Evolutionary conservation across 768 basidiomycete species (phyloP).

Genomic region (Amanita phalloides): DNA sequence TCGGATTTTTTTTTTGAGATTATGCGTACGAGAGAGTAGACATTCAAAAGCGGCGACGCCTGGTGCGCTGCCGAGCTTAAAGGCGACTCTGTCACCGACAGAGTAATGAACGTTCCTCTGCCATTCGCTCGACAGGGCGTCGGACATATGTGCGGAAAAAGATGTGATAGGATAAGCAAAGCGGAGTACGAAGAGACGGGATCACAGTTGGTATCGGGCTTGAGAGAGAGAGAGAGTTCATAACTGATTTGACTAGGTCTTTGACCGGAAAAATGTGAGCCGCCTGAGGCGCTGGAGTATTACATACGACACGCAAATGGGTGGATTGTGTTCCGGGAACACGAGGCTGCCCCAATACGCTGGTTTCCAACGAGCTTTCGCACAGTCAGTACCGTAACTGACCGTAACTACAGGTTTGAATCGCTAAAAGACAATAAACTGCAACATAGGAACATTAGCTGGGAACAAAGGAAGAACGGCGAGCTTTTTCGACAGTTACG

Average conservation of each 20-base stretch:
- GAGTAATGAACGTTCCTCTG: conserved; percentile 13
- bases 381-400: neutral
- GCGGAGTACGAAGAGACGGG: conserved; percentile 1
- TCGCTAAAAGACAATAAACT: neutral
- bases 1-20: neutral
- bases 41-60: conserved; percentile 25
- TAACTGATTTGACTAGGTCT: neutral
- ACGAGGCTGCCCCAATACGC: neutral
- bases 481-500: too few relatives aligned
- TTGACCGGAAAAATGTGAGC: neutral
- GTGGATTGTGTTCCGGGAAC: conserved; percentile 1
- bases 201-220: neutral
- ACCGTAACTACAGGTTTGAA: neutral
- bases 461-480: neutral
- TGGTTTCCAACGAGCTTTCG: neutral
- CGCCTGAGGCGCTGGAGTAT: neutral
- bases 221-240: neutral
- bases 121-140: conserved; percentile 23
- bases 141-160: conserved; percentile 8
- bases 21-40: conserved; percentile 15
- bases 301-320: neutral
- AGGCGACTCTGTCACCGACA: conserved; percentile 20
- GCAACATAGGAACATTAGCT: neutral
- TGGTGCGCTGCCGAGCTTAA: conserved; percentile 18
- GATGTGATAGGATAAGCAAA: neutral